Evolutionary conservation across 1,139 yeast genomes (phyloP).

Genomic region (Yamadazyma conglobata): DNA sequence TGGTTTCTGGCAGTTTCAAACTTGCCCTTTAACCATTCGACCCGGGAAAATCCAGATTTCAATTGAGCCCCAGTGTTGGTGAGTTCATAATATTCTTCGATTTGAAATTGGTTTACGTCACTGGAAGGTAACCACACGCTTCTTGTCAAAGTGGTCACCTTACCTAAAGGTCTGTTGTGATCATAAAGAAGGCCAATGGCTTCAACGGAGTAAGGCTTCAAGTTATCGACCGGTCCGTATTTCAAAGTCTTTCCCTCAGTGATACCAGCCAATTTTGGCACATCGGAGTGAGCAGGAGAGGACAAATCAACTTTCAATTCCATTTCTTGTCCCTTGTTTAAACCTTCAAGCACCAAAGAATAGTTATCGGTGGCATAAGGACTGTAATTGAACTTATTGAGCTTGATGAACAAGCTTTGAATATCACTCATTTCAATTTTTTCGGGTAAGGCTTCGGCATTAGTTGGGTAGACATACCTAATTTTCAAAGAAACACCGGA

Average conservation of each 20-base stretch:
- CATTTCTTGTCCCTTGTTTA: slow-evolving; percentile 46
- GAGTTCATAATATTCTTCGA: slow-evolving; percentile 85
- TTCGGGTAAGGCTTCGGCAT: slow-evolving; percentile 61
- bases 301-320: slow-evolving; percentile 21
- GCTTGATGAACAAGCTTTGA: slow-evolving; percentile 57
- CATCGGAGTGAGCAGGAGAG: slow-evolving; percentile 16
- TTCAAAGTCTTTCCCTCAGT: slow-evolving; percentile 40
- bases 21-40: slow-evolving; percentile 64
- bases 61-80: slow-evolving; percentile 73
- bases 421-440: slow-evolving; percentile 55
- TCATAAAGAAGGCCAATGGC: slow-evolving; percentile 59
- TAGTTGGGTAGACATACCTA: slow-evolving; percentile 50
- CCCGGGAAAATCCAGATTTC: slow-evolving; percentile 68
- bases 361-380: slow-evolving; percentile 60
- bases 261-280: slow-evolving; percentile 28
- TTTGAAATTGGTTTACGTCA: slow-evolving; percentile 36
- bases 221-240: slow-evolving; percentile 51
- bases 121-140: slow-evolving; percentile 67
- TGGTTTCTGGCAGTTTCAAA: slow-evolving; percentile 40
- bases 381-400: slow-evolving; percentile 57
- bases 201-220: slow-evolving; percentile 45
- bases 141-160: slow-evolving; percentile 60
- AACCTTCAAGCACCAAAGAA: slow-evolving; percentile 49
- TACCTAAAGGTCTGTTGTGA: slow-evolving; percentile 64
- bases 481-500: slow-evolving; percentile 48